Evolutionary conservation across 805 yeast species (phyloP), one percentile per base, ranked within the genome.

Genomic region (Saccharomyces mikatae): DNA sequence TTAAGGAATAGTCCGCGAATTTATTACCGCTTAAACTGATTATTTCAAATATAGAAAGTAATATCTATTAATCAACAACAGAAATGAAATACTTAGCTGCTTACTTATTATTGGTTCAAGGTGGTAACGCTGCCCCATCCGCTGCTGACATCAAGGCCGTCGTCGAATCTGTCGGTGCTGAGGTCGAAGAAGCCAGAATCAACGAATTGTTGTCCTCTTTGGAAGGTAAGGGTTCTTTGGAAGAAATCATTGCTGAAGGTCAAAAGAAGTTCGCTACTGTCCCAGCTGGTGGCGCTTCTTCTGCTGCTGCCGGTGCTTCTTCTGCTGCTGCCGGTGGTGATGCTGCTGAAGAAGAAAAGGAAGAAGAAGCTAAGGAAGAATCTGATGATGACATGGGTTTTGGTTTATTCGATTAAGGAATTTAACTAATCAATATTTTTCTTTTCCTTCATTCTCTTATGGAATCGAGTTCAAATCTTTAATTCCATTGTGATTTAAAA

Each of bases 1-100:
- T 36, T n/a, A 70, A 70, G 72, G 72, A 68, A 69, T 70, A 68
- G 73, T 70, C 73, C 69, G 73, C 73, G 60, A 46, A 50, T 53
- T 58, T 63, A 65, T 69, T 64, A 59, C 55, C 57, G 71, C 70
- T 65, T 67, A 70, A 67, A 69, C 60, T 66, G 72, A 69, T 69
- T 69, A 69, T 69, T 69, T 67, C 69, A 64, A 54, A 52, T 54
- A 52, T 47, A 57, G 50, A 47, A 30, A 53, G 31, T 47, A 21
- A 51, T 28, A 28, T 28, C 48, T 46, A 50, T 28, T 31, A 14
- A 31, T 31, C 36, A 50, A 36, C 22, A 36, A 22, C 28, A 52
- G 46, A 67, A 78, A 82, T 87, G 94, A 87, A 86, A 80, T 87
- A 87, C 85, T 81, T 87, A 80, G 95, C 95, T 79, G 92, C 95